phyloP scores from a whole-genome alignment of 1,284 basidiomycete species.

The Fomitopsis betulina region DNA sequence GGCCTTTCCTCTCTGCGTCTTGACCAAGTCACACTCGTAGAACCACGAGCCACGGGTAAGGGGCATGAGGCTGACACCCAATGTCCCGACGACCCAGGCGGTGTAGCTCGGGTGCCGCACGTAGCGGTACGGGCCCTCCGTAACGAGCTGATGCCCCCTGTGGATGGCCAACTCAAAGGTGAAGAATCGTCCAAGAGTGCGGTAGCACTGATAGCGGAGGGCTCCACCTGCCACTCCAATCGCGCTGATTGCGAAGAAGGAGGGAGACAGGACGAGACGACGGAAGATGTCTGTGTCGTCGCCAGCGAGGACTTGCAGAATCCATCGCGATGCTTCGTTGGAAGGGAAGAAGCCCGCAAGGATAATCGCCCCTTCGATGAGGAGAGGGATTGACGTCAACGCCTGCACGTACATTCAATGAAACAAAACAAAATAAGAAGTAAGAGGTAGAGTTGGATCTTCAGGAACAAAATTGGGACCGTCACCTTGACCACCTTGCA shows the following conservation, averaged over 20 bases:
- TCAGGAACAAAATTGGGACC: too few species aligned
- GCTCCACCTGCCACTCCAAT: neutral
- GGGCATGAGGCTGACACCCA: neutral
- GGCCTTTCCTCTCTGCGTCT: neutral
- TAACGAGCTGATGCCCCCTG: neutral
- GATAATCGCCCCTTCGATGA: constrained; percentile 24
- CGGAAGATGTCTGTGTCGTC: neutral
- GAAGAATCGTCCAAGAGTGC: constrained; percentile 3
- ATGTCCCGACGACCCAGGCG: neutral
- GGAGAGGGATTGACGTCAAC: neutral
- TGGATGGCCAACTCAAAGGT: constrained; percentile 1
- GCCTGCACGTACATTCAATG: neutral
- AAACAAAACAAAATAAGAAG: too few species aligned
- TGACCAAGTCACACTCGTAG: constrained; percentile 4
- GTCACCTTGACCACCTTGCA: neutral
- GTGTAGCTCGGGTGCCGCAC: constrained; percentile 6
- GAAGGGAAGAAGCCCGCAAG: constrained; percentile 54
- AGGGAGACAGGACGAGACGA: constrained; percentile 23
- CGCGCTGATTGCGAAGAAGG: constrained; percentile 19
- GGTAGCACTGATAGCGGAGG: neutral
- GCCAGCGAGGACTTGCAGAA: neutral
- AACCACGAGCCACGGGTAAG: constrained; percentile 1
- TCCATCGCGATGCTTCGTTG: constrained; percentile 31
- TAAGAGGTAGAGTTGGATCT: too few species aligned
- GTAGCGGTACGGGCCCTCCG: neutral